Percentiles rank a stretch among this genome's conserved stretches.
Conservation (phyloP, 2,329 filamentous ascomycete genomes). For the Pseudopithomyces chartarum region DNA sequence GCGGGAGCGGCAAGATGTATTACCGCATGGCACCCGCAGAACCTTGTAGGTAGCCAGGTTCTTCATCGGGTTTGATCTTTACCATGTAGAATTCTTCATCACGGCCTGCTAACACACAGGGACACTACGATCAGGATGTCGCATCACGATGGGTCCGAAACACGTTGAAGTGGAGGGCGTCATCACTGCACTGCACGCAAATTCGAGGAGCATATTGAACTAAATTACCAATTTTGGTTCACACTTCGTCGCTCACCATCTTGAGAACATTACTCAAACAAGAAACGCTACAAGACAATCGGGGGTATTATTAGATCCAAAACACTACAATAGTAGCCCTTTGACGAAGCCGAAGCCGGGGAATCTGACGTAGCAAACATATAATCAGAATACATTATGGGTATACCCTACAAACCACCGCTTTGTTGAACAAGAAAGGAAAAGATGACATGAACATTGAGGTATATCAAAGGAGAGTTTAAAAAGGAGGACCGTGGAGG, state of each 20-base stretch:
- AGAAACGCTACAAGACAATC: conserved; percentile 4
- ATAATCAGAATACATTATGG: conserved; percentile 39
- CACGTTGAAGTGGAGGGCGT: not conserved
- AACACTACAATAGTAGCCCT: conserved; percentile 10
- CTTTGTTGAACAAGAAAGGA: conserved; percentile 19
- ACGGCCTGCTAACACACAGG: no score
- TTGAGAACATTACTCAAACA: conserved; percentile 6
- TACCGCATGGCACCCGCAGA: not conserved
- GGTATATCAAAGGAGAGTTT: conserved; percentile 10
- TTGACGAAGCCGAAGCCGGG: conserved; percentile 3
- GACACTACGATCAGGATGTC: not conserved
- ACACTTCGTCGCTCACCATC: not conserved
- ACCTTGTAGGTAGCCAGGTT: not conserved
- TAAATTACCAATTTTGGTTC: not conserved
- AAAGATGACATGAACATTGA: conserved; percentile 24
- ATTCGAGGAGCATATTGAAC: not conserved
- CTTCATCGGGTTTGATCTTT: no score
- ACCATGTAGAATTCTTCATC: not conserved
- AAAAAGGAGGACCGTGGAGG: conserved; percentile 36
- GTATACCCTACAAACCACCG: conserved; percentile 37
- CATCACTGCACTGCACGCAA: not conserved
- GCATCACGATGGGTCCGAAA: not conserved
- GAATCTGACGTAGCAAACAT: conserved; percentile 16
- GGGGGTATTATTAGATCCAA: conserved; percentile 1
- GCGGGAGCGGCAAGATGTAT: not conserved